These are phyloP conservation scores for Lactifluus volemus DNA, from an alignment of 768 basidiomycete species.

Conservation along the genomic window DNA sequence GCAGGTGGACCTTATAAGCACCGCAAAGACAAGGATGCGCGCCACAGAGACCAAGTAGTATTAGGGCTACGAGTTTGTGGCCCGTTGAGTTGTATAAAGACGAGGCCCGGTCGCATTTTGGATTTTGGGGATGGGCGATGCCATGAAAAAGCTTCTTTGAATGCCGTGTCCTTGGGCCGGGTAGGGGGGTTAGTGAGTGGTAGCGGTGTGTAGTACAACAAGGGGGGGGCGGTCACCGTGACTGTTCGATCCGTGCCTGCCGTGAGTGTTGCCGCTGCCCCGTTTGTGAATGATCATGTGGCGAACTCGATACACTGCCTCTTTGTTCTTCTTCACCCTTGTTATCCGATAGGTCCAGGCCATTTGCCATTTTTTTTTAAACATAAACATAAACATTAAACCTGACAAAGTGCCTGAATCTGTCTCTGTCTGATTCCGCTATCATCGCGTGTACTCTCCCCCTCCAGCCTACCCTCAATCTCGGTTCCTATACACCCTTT, in stretches of 20 bases:
- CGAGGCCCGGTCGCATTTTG: background rate
- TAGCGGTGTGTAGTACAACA: background rate
- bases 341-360: conserved; percentile 16
- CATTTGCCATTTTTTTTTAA: conserved; percentile 1
- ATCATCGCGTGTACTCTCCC: too few species aligned
- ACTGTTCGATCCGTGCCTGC: conserved; percentile 18
- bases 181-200: too few species aligned
- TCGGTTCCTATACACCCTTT: too few species aligned
- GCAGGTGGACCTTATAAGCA: conserved; percentile 14
- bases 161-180: conserved; percentile 10
- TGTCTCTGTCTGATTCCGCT: too few species aligned
- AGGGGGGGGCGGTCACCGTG: too few species aligned
- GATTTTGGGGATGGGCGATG: background rate
- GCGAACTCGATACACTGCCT: conserved; percentile 16
- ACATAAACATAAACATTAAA: too few species aligned
- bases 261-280: background rate
- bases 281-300: conserved; percentile 14
- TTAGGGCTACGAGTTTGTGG: conserved; percentile 9
- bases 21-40: conserved; percentile 9
- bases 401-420: too few species aligned
- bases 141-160: background rate
- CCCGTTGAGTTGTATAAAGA: background rate
- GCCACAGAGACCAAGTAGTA: conserved; percentile 8
- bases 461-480: too few species aligned
- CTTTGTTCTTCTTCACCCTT: conserved; percentile 3